Base-by-base conservation (phyloP, 208 protist genomes). In the Acanthamoeba lenticulata region DNA sequence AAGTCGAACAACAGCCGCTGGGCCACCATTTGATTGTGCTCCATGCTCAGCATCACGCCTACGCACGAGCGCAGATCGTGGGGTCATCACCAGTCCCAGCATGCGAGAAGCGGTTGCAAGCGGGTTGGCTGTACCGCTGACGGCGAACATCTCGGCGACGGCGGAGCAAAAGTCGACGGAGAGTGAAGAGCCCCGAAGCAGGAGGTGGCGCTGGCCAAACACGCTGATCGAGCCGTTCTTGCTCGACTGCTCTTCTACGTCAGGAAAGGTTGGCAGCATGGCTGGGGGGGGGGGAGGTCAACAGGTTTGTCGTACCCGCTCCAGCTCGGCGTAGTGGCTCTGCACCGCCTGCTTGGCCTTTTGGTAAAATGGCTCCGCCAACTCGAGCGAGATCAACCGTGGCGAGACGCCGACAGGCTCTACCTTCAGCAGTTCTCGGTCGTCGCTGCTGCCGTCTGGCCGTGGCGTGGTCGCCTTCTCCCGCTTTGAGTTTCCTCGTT, bases 1-100 rank as follows among this genome's bases (percentile, higher is more conserved):
- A 69, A 69, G 45, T 90, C 81, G n/a, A 90, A 90, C 45, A 90
- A 21, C 1, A 90, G n/a, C 3, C 81, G 29, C 13, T 90, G 81
- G 7, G 81, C 81, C 49, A 90, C 34, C 81, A 44, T 3, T 19
- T 65, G 44, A 1, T 34, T 6, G 9, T 90, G 49, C 34, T 7
- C 11, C 38, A 9, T 6, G 27, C 69, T 81, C 19, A 81, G 38
- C 34, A 45, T 6, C 69, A 81, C 69, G 3, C 69, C 69, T 81
- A 34, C 60, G 29, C 29, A 27, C 19, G 9, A 27, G 29, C 29
- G 27, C 6, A 36, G 32, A 42, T 77, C 7, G 36, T 44, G 67
- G 6, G 7, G 29, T n/a, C 9, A 38, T 72, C 29, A 32, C 11
- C 0, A 38, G 29, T 72, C n/a, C n/a, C n/a, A 24, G n/a, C 32